These are phyloP conservation scores for Globomyces pollinis-pini DNA, from an alignment of 192 early-diverging fungal genomes.

Conservation along the genomic window DNA sequence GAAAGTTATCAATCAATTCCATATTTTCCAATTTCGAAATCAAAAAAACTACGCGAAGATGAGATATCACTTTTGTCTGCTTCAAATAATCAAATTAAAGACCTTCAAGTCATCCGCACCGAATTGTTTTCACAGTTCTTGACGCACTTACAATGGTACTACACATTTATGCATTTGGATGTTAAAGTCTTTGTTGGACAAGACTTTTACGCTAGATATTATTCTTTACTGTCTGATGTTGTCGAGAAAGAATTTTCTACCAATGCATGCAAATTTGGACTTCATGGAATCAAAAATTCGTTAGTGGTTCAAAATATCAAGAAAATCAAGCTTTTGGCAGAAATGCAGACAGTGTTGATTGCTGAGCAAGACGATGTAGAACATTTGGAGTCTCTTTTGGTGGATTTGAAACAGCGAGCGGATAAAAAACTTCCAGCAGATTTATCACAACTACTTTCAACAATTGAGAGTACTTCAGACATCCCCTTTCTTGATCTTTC, in stretches of 20 bases:
- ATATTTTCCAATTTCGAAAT: too few relatives aligned
- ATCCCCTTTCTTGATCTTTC: too few relatives aligned
- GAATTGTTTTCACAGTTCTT: too few relatives aligned
- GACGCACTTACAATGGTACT: neutral
- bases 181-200: neutral
- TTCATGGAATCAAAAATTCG: neutral
- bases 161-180: neutral
- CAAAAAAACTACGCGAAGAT: too few relatives aligned
- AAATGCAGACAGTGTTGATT: neutral
- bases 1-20: too few relatives aligned
- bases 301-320: neutral
- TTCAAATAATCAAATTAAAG: too few relatives aligned
- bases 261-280: neutral
- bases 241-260: neutral
- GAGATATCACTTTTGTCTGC: too few relatives aligned
- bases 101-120: too few relatives aligned
- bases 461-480: too few relatives aligned
- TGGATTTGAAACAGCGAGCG: too few relatives aligned
- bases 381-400: neutral
- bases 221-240: neutral
- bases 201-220: neutral
- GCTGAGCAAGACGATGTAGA: neutral
- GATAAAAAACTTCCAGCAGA: too few relatives aligned
- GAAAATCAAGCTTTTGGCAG: neutral
- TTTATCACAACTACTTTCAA: too few relatives aligned